Evolutionary conservation across 140 eudicot genomes (phyloP), one percentile per base, ranked within the genome.

Genomic region (Ambrosia hybrid): DNA sequence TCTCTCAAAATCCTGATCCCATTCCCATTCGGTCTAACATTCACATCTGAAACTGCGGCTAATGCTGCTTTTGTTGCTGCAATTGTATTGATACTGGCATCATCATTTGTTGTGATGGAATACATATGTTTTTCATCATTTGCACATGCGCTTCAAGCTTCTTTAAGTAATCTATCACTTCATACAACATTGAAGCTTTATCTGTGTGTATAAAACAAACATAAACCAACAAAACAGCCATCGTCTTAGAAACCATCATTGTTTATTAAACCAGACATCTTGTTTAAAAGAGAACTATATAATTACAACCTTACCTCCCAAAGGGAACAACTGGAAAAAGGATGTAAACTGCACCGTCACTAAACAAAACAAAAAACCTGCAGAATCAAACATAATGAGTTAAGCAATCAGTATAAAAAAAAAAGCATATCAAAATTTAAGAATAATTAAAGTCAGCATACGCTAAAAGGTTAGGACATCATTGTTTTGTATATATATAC

Each of bases 241-340:
- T 21, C 26, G 26, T 21, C 26, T 21, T 21, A 21, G 26, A 21
- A 21, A 21, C 26, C 26, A 21, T 21, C 26, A 21, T 21, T 21
- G 26, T 21, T 21, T 21, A 21, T 21, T 21, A 66, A 72, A 9
- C 33, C 26, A 13, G 30, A 45, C 65, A 70, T 9, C 59, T 59
- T 26, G 36, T 21, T 48, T 11, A 52, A 45, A 65, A 46, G 65
- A 51, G 33, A 15, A 41, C 4, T 26, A 58, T 60, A 13, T 63
- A 75, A 69, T 13, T 65, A 16, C 26, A 41, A 72, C 48, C 58
- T 59, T 76, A 94, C 99, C 99, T 88, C 83, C 96, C 96, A 59
- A 90, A 94, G 46, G 99, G 97, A 49, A 82, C 96, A 78, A 94
- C 94, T 6, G 99, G 99, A 81, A 97, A 94, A 14, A 94, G 78